These are phyloP conservation scores for Capsella rubella DNA, from an alignment of 441 rosid genomes.

Conservation along the genomic window DNA sequence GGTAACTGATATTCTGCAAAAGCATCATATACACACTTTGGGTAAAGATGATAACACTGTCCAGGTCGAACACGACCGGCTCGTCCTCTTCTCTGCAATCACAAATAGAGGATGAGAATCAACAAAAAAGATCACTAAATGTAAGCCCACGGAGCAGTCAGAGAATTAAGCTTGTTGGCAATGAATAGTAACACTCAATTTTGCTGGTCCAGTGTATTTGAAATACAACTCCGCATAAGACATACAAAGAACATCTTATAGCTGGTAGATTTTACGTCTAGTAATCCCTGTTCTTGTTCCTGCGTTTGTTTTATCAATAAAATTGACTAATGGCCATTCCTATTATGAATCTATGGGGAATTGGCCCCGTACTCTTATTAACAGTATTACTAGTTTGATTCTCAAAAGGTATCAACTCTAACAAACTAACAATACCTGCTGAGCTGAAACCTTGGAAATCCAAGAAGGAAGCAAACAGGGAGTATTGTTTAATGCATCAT, in stretches of 20 bases:
- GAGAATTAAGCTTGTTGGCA: background rate
- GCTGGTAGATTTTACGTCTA: background rate
- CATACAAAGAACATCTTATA: background rate
- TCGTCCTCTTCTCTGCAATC: conserved; percentile 87
- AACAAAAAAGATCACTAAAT: background rate
- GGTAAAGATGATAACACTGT: conserved; percentile 88
- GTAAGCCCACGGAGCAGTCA: background rate
- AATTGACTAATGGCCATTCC: background rate
- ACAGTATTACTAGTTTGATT: background rate
- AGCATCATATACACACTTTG: conserved; percentile 83
- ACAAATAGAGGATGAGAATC: conserved; percentile 34
- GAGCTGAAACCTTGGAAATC: conserved; percentile 94
- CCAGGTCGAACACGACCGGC: conserved; percentile 97
- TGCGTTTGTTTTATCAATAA: background rate
- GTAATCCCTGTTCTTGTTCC: background rate
- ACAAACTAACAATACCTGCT: conserved; percentile 65
- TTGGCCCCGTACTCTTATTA: background rate
- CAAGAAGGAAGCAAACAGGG: conserved; percentile 96
- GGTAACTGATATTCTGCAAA: conserved; percentile 91
- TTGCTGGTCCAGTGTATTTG: background rate
- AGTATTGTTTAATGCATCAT: conserved; percentile 92
- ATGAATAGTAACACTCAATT: background rate
- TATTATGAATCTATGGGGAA: background rate
- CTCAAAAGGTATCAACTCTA: conserved; percentile 28
- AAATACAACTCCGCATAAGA: background rate